phyloP scores from a whole-genome alignment of 225 moss, liverwort and hornwort species.

The Sphagnum contortum region DNA sequence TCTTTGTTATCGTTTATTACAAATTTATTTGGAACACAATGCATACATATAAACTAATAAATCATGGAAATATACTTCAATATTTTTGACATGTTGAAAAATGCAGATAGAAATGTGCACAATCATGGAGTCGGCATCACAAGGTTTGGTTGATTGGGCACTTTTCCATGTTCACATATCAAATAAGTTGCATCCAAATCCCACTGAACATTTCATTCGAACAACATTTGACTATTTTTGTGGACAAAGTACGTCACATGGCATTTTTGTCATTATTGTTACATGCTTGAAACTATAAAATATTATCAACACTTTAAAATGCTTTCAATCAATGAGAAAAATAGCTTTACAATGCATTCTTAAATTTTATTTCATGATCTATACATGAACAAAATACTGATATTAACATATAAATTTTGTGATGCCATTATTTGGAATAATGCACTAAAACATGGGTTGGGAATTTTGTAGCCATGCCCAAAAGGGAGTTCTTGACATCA shows the following conservation, averaged over 20 bases:
- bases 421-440: not conserved
- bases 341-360: not conserved
- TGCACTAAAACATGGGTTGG: not conserved
- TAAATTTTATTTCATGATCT: not conserved
- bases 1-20: not conserved
- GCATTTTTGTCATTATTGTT: no score
- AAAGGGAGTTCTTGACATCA: constrained; percentile 16
- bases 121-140: not conserved
- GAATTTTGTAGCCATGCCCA: not conserved
- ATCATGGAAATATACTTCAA: no score
- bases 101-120: constrained; percentile 4
- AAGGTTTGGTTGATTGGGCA: constrained; percentile 1
- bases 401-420: not conserved
- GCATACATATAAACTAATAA: no score
- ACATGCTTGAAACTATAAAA: not conserved
- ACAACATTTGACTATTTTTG: constrained; percentile 1
- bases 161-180: constrained; percentile 1
- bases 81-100: not conserved
- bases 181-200: not conserved
- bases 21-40: no score
- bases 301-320: not conserved
- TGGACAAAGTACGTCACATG: not conserved
- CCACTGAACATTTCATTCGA: not conserved
- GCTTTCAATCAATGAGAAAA: not conserved
- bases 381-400: not conserved